Conservation (phyloP, 805 yeast species). For the Hanseniaspora meyeri region DNA sequence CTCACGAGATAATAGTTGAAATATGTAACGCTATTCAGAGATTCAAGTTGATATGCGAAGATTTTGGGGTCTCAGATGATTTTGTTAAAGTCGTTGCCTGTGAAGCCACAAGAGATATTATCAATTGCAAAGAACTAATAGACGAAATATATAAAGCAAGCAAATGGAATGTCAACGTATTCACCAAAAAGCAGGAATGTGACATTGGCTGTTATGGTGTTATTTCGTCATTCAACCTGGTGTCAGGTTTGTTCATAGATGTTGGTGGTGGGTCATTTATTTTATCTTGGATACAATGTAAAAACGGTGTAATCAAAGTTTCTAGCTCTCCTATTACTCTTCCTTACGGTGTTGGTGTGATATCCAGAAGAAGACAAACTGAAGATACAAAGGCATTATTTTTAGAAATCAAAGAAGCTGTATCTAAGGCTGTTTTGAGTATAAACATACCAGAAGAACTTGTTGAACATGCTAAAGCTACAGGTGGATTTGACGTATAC, state of each 20-base stretch:
- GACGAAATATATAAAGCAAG: conserved; percentile 44
- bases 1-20: conserved; percentile 44
- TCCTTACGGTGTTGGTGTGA: conserved; percentile 65
- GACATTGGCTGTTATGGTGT: conserved; percentile 60
- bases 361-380: conserved; percentile 41
- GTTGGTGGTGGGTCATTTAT: conserved; percentile 63
- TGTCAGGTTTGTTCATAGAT: conserved; percentile 59
- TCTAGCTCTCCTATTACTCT: conserved; percentile 48
- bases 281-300: conserved; percentile 53
- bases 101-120: conserved; percentile 60
- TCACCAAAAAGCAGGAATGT: conserved; percentile 55
- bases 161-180: conserved; percentile 52
- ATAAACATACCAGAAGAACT: conserved; percentile 44
- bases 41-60: conserved; percentile 57
- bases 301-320: conserved; percentile 42
- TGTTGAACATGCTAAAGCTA: conserved; percentile 36
- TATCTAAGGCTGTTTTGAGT: conserved; percentile 37
- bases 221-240: conserved; percentile 55
- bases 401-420: conserved; percentile 42
- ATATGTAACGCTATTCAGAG: conserved; percentile 53
- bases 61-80: conserved; percentile 53
- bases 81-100: conserved; percentile 61
- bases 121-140: conserved; percentile 48
- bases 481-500: conserved; percentile 52
- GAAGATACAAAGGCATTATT: conserved; percentile 41